Evolutionary conservation across 257 asterid species (phyloP).

Genomic region (Buddleja alternifolia): DNA sequence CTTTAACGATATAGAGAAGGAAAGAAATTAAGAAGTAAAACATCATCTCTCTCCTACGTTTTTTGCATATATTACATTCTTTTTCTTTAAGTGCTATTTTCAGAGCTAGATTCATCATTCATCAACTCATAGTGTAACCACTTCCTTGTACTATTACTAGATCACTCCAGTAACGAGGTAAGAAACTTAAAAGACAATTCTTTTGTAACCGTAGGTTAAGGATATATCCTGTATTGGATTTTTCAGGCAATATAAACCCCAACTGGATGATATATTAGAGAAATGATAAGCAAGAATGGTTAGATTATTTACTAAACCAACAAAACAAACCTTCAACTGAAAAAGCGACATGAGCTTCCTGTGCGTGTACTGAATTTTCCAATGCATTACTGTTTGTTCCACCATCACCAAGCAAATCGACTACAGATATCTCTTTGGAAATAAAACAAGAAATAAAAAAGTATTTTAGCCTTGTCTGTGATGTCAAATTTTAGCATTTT

Average conservation of each 20-base stretch:
- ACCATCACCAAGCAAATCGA: slow-evolving; percentile 76
- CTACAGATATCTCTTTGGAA: slow-evolving; percentile 64
- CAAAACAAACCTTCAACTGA: slow-evolving; percentile 72
- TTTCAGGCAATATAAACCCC: slow-evolving; percentile 7
- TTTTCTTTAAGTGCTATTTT: background rate
- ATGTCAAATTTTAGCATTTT: background rate
- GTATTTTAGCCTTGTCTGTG: background rate
- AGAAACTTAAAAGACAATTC: slow-evolving; percentile 5
- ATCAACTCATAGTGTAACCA: slow-evolving; percentile 2
- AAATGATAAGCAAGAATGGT: slow-evolving; percentile 19
- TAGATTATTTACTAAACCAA: slow-evolving; percentile 20
- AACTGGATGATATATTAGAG: background rate
- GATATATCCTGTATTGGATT: background rate
- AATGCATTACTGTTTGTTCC: slow-evolving; percentile 43
- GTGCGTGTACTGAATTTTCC: slow-evolving; percentile 42
- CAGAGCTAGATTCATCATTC: slow-evolving; percentile 6
- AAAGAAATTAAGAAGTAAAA: background rate
- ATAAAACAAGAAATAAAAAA: slow-evolving; percentile 21
- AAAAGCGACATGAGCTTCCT: slow-evolving; percentile 85
- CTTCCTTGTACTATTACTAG: slow-evolving; percentile 10
- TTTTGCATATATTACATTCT: background rate
- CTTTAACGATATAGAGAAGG: slow-evolving; percentile 6
- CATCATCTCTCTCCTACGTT: background rate
- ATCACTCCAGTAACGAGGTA: slow-evolving; percentile 10
- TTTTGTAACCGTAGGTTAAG: background rate